Evolutionary conservation across 371 early-diverging fungal species (phyloP), one percentile per base, ranked within the genome.

Genomic region (Mucor sp.): DNA sequence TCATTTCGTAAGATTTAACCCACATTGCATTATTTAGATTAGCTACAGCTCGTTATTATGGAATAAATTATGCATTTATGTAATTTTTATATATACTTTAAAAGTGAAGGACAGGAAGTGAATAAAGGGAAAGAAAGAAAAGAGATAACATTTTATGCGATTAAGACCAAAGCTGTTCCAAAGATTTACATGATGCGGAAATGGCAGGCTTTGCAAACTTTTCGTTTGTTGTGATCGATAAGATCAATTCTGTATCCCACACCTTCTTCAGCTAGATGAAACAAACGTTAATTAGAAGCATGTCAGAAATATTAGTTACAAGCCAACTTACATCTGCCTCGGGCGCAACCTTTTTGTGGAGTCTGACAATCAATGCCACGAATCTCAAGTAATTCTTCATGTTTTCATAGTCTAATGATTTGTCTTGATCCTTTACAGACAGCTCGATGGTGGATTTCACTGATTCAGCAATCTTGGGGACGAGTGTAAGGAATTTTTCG

Each of bases 341-440:
- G 23, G 63, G 63, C 41, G 64, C 60, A n/a, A 75, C 66, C 65
- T 72, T 75, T 28, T 72, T 70, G 23, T 78, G 75, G 25, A 72
- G 62, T 66, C 70, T 68, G 32, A 75, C 66, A 56, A 75, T 56
- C 43, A 64, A 57, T 43, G 58, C 44, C 14, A 75, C 62, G 61
- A 72, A 78, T 65, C 70, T 56, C 23, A 72, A 48, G 48, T 71
- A 78, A 19, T 70, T 65, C 44, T 71, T 70, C 78, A 75, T 78
- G 15, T 58, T 60, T 27, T 72, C 69, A 53, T 70, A 65, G 30
- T 74, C 70, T 33, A 78, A 66, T 9, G 65, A 62, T 50, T 73
- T 72, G 15, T 67, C 60, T 41, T 61, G 62, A 1, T 69, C 68
- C 30, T 70, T 58, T 43, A 63, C 27, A 8, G 75, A 70, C 33